These are phyloP conservation scores for Rosa chinensis DNA, from an alignment of 306 rosid genomes.

Conservation along the genomic window DNA sequence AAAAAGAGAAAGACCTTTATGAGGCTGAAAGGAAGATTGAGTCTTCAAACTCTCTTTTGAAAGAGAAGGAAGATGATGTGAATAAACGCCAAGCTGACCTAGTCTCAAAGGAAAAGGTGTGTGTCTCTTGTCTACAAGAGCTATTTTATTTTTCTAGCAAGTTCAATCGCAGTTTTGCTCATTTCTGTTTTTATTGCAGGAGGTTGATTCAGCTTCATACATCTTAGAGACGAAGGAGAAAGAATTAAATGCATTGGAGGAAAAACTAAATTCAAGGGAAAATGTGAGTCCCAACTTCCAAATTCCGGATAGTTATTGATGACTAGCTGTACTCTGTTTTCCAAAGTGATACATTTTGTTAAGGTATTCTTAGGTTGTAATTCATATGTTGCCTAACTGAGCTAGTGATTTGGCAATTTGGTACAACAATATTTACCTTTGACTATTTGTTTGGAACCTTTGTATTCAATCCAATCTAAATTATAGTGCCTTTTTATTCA, in stretches of 20 bases:
- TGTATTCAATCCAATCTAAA: too few relatives aligned
- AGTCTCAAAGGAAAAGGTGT: conserved; percentile 62
- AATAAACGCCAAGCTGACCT: conserved; percentile 50
- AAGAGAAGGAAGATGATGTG: conserved; percentile 62
- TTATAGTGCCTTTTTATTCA: too few relatives aligned
- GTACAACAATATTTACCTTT: too few relatives aligned
- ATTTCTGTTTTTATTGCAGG: conserved; percentile 47
- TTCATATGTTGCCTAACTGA: not conserved
- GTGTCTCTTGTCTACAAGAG: conserved; percentile 22
- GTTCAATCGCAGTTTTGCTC: not conserved
- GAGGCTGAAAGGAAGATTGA: conserved; percentile 46
- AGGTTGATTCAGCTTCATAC: conserved; percentile 38
- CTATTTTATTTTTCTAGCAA: not conserved
- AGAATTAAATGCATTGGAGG: conserved; percentile 54
- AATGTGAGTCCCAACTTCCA: conserved; percentile 47
- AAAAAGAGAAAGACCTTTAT: conserved; percentile 63
- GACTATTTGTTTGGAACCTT: not conserved
- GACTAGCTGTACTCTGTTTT: not conserved
- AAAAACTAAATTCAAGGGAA: conserved; percentile 68
- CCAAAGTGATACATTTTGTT: not conserved
- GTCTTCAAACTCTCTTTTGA: conserved; percentile 40
- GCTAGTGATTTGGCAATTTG: not conserved
- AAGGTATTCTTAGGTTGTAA: not conserved
- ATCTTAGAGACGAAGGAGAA: conserved; percentile 54
- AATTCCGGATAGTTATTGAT: conserved; percentile 6